Evolutionary conservation across 352 stramenopile genomes (phyloP), one percentile per base, ranked within the genome.

Genomic region (Globisporangium cederbergense): DNA sequence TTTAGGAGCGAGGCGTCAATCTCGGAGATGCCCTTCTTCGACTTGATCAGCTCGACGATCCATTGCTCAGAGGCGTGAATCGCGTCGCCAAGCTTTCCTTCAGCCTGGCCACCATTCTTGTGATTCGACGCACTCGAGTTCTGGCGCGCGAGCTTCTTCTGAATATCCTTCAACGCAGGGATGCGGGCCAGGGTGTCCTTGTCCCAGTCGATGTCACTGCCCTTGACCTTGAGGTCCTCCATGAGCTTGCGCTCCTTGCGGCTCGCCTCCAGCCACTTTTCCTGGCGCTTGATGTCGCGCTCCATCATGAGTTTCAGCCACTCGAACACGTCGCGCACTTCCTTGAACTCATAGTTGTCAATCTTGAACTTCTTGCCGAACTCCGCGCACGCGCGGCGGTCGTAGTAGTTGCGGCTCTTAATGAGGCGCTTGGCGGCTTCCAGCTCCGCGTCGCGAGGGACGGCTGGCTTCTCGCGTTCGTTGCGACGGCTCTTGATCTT

Each of bases 341-440:
- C 86, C 73, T 93, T 93, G 65, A 93, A 72, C 13, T 95, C 84
- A 32, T 64, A 58, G 52, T 75, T 66, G 30, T 92, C 81, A n/a
- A 89, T 60, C 68, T 90, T 89, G 70, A 93, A 95, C 66, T 89
- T 89, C 75, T 91, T 91, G 5, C 66, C 73, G 58, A 91, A 93
- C 40, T 95, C 86, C 10, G 70, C 72, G 63, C 86, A 95, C 22
- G 86, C 83, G 67, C 89, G 89, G 22, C 78, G 77, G 68, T 95
- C 86, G 77, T 95, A 95, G 80, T 93, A 95, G 76, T 95, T 95
- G 64, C 86, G 86, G 54, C 84, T 83, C 72, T 95, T 93, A 64
- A 95, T 84, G 18, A 95, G 68, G 54, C 76, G 78, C 68, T 91
- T 91, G 40, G 82, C 84, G 9, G 74, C 72, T 45, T 95, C 86